Evolutionary conservation across 306 rosid species (phyloP), one percentile per base, ranked within the genome.

Genomic region (Cyamopsis tetragonoloba): DNA sequence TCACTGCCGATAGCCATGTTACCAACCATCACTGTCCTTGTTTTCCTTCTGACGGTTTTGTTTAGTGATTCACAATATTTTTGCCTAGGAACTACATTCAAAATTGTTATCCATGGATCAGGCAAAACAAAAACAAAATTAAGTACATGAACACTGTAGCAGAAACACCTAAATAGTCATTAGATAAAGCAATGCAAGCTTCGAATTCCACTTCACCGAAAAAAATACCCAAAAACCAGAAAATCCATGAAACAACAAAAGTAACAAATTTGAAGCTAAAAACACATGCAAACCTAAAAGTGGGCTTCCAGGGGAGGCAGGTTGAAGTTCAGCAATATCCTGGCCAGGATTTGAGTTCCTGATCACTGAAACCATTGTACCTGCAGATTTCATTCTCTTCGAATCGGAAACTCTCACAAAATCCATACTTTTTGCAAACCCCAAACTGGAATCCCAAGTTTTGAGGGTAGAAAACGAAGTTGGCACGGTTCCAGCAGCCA

Each of bases 21-120:
- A 65, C 99, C 99, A 62, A 86, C 97, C 96, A 81, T 88, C 77
- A 95, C 99, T 9, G 99, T 95, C 62, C 89, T 73, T 48, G 99
- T 95, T 63, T 90, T 88, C 79, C 97, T 90, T 86, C 97, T 83
- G 68, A 90, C 82, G 46, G 95, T 88, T 82, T 82, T 82, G 85
- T 95, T 73, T 53, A 88, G 28, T 7, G 96, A 90, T 79, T 88
- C 99, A 60, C 92, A 83, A 64, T 95, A 95, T 81, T 90, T 95
- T 66, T 90, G 97, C 74, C 92, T 79, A 34, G 99, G 99, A 82
- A 95, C 99, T 95, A 28, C 76, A 82, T 46, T 69, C 41, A 84
- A 67, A n/a, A 77, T 56, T 39, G 34, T 44, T 26, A 72, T 67
- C 60, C 48, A 67, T 15, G 67, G 67, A 77, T 80, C 70, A 83